phyloP scores from a whole-genome alignment of 2,329 filamentous ascomycete genomes.

The Aaosphaeria arxii region DNA sequence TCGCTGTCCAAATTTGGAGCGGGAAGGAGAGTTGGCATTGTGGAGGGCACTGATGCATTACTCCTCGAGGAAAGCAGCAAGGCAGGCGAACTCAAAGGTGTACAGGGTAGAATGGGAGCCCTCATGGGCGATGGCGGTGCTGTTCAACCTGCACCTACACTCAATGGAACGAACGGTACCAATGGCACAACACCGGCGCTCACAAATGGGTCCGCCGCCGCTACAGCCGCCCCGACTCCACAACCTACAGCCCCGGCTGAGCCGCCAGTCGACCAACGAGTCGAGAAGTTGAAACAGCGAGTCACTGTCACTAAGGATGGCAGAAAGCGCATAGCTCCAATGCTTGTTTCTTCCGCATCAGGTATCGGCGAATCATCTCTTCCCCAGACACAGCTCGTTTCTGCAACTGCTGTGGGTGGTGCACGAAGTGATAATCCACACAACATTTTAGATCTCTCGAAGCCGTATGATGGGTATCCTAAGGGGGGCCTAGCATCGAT shows the following conservation, averaged over 20 bases:
- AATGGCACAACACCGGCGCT: slow-evolving; percentile 45
- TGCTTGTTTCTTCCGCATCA: slow-evolving; percentile 82
- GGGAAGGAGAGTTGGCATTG: slow-evolving; percentile 82
- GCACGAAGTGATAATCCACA: slow-evolving; percentile 71
- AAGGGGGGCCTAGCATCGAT: slow-evolving; percentile 83
- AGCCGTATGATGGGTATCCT: slow-evolving; percentile 89
- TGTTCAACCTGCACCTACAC: slow-evolving; percentile 47
- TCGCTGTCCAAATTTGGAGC: slow-evolving; percentile 89
- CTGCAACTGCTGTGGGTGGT: slow-evolving; percentile 61
- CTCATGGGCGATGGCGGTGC: slow-evolving; percentile 78
- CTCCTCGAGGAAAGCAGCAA: slow-evolving; percentile 89
- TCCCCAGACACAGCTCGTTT: slow-evolving; percentile 83
- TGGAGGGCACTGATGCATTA: slow-evolving; percentile 87
- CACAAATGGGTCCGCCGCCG: slow-evolving; percentile 48
- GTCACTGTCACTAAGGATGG: slow-evolving; percentile 96
- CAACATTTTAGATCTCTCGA: slow-evolving; percentile 83
- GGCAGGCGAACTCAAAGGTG: slow-evolving; percentile 81
- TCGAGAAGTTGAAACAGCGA: slow-evolving; percentile 77
- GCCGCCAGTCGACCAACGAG: slow-evolving; percentile 50
- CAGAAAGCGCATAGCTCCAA: slow-evolving; percentile 89
- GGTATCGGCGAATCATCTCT: slow-evolving; percentile 83
- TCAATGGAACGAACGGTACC: slow-evolving; percentile 54
- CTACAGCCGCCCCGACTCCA: slow-evolving; percentile 22
- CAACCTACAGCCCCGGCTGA: slow-evolving; percentile 21
- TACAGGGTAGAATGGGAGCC: slow-evolving; percentile 96